Evolutionary conservation across 139 green algal genomes (phyloP).

Genomic region (Monoraphidium neglectum): DNA sequence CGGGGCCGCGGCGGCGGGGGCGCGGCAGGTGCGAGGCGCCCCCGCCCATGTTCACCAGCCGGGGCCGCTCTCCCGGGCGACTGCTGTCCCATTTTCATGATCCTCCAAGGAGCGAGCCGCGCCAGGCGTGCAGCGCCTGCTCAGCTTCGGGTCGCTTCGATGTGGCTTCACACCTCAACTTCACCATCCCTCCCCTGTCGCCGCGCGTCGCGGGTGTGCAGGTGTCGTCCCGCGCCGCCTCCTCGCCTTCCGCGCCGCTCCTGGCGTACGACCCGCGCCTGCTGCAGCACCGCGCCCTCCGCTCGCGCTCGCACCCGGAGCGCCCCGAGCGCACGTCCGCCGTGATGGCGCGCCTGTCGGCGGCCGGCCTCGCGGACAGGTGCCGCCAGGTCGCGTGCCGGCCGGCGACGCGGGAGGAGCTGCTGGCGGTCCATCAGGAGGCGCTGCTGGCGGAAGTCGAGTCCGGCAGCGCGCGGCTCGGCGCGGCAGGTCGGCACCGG

Average conservation of each 20-base stretch:
- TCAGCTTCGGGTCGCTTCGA: too few relatives aligned
- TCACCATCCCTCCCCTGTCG: background rate
- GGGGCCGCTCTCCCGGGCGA: too few relatives aligned
- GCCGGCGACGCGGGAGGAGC: constrained; percentile 1
- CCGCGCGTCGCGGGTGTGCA: background rate
- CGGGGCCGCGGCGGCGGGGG: background rate
- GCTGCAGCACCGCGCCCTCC: background rate
- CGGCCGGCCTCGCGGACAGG: constrained; percentile 11
- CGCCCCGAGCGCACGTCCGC: constrained; percentile 23
- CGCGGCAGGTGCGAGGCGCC: background rate
- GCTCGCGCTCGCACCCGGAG: constrained; percentile 23
- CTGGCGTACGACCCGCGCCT: constrained; percentile 23
- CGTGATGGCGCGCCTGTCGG: constrained; percentile 14
- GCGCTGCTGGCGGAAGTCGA: constrained; percentile 10
- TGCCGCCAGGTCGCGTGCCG: constrained; percentile 17
- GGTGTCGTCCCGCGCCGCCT: background rate
- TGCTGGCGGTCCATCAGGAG: constrained; percentile 29
- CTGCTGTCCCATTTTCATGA: too few relatives aligned
- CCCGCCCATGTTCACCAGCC: too few relatives aligned
- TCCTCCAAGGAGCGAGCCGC: background rate
- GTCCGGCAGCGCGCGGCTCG: constrained; percentile 5
- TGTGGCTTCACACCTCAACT: background rate
- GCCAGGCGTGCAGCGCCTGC: background rate
- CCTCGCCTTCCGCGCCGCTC: background rate
- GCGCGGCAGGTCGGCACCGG: too few relatives aligned